Conservation (phyloP, 305 asterid species). For the Fraxinus paxiana region DNA sequence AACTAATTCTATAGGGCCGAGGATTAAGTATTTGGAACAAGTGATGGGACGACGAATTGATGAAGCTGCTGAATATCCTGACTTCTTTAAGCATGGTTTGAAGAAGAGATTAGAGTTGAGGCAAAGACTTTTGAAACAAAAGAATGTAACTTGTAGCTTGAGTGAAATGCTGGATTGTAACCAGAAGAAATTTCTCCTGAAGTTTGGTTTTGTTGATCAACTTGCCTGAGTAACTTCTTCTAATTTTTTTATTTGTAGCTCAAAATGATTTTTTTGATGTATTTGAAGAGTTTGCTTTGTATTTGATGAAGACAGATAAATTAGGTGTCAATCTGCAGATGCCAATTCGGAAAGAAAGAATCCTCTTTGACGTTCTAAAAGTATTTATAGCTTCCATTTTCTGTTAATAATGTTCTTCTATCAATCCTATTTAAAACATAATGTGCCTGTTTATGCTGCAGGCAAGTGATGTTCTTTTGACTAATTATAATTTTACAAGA, state of each 20-base stretch:
- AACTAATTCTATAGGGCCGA: slow-evolving; percentile 69
- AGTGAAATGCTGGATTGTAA: slow-evolving; percentile 91
- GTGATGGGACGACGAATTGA: slow-evolving; percentile 75
- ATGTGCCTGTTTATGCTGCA: too few species aligned
- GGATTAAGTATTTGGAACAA: slow-evolving; percentile 69
- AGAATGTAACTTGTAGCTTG: slow-evolving; percentile 60
- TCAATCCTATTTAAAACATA: too few species aligned
- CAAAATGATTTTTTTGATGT: background rate
- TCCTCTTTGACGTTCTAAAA: background rate
- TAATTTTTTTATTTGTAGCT: background rate
- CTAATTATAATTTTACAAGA: too few species aligned
- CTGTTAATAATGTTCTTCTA: background rate
- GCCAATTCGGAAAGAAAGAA: background rate
- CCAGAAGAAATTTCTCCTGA: slow-evolving; percentile 63
- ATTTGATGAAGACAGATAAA: background rate
- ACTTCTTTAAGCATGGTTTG: slow-evolving; percentile 78
- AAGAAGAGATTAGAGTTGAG: slow-evolving; percentile 73
- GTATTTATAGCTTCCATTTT: background rate
- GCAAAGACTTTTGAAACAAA: slow-evolving; percentile 57
- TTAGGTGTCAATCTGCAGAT: background rate
- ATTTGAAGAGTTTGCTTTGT: background rate
- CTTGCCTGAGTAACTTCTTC: slow-evolving; percentile 16
- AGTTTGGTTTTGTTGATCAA: slow-evolving; percentile 55
- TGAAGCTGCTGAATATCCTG: slow-evolving; percentile 77
- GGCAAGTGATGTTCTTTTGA: too few species aligned